A percentile compares a stretch with the other conserved stretches of the same genome.
phyloP scores from a whole-genome alignment of 208 protist species.

The Trypanosoma congolense region DNA sequence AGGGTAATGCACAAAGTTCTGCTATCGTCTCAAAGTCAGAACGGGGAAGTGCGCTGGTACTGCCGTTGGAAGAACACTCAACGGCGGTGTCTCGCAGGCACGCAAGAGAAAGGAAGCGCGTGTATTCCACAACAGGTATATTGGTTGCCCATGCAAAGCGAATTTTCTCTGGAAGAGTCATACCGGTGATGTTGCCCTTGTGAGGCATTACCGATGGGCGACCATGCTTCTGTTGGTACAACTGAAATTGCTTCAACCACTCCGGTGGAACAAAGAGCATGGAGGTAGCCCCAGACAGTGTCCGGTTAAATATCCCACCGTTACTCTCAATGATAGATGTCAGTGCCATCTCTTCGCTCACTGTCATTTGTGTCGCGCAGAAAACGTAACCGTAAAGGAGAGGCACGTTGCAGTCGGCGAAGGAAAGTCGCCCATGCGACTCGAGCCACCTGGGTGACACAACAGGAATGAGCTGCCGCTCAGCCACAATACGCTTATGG shows the following conservation, averaged over 20 bases:
- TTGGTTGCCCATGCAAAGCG: constrained; percentile 56
- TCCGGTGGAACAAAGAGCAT: constrained; percentile 48
- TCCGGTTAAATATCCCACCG: constrained; percentile 35
- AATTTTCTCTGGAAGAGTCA: constrained; percentile 44
- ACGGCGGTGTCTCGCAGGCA: constrained; percentile 16
- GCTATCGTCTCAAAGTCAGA: constrained; percentile 41
- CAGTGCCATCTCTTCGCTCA: constrained; percentile 43
- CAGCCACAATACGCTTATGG: constrained; percentile 59
- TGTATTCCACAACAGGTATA: constrained; percentile 65
- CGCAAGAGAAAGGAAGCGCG: constrained; percentile 37
- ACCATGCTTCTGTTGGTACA: constrained; percentile 18
- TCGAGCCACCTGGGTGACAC: constrained; percentile 51
- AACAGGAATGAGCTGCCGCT: constrained; percentile 41
- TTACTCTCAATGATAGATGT: constrained; percentile 32
- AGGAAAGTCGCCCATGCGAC: constrained; percentile 10
- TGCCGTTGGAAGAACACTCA: neutral
- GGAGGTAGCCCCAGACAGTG: constrained; percentile 37
- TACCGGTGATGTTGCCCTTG: neutral
- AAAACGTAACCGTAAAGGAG: constrained; percentile 66
- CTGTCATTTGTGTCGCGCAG: constrained; percentile 36
- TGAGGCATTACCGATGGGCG: constrained; percentile 4
- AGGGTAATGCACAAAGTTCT: constrained; percentile 21
- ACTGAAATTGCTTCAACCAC: constrained; percentile 26
- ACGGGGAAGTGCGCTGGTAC: neutral
- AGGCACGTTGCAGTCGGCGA: constrained; percentile 29